phyloP scores from a whole-genome alignment of 192 early-diverging fungal species.

The Coemansia sp. region DNA sequence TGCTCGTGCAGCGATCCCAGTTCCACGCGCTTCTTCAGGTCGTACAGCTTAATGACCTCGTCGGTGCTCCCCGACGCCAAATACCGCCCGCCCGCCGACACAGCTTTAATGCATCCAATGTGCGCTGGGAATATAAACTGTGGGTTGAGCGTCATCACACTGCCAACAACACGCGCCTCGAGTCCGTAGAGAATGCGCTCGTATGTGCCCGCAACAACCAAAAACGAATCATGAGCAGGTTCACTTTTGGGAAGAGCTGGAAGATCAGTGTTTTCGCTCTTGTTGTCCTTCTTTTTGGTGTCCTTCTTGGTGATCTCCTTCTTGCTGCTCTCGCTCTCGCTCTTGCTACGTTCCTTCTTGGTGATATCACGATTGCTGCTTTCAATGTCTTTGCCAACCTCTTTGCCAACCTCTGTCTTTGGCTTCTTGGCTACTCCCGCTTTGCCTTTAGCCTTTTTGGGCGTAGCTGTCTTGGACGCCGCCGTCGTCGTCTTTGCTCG shows the following conservation, averaged over 20 bases:
- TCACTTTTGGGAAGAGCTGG: conserved; percentile 13
- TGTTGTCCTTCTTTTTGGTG: background rate
- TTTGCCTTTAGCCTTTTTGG: conserved; percentile 1
- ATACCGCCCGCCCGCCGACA: conserved; percentile 71
- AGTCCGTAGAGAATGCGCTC: conserved; percentile 97
- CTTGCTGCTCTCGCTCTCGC: background rate
- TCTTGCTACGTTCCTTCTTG: background rate
- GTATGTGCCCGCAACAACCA: conserved; percentile 78
- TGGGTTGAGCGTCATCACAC: conserved; percentile 53
- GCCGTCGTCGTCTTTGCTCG: conserved; percentile 2
- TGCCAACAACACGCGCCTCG: conserved; percentile 55
- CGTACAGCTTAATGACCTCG: conserved; percentile 92
- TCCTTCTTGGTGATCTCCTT: background rate
- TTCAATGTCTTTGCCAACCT: background rate
- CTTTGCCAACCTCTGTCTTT: background rate
- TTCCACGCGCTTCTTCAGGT: conserved; percentile 83
- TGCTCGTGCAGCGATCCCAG: conserved; percentile 91
- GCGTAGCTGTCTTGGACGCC: background rate
- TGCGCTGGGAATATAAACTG: conserved; percentile 96
- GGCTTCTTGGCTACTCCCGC: background rate
- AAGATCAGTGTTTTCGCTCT: background rate
- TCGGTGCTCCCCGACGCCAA: conserved; percentile 96
- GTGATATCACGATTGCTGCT: background rate
- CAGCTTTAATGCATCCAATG: conserved; percentile 87
- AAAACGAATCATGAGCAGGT: conserved; percentile 32